Evolutionary conservation across 441 rosid species (phyloP), one percentile per base, ranked within the genome.

Genomic region (Populus hybrid): DNA sequence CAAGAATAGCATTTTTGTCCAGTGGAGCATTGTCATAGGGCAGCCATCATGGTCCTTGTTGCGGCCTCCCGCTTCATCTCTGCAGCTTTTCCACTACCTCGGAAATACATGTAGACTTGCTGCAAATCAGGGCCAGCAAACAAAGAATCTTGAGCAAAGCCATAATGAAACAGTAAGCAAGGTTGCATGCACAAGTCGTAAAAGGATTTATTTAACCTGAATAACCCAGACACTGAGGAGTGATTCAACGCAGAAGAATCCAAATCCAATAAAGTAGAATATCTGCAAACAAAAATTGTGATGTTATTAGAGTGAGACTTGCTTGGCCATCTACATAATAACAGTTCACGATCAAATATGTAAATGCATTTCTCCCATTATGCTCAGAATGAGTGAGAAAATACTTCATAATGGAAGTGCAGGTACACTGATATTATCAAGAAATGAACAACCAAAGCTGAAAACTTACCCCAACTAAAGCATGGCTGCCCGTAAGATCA

Each of bases 71-170:
- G 91, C 85, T 90, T 94, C 82, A 94, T 89, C 89, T 90, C 89
- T 68, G 97, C 94, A 61, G 97, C 97, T 87, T 94, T 94, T 68
- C 98, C 98, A 75, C 97, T 91, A 74, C 98, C 98, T 79, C 98
- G 87, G 90, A 97, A 97, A 79, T 97, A 97, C 91, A 94, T 94
- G 88, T 97, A 97, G 71, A 94, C 92, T 94, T 97, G 97, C 99
- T 94, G 98, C 84, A 87, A 63, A 78, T 64, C 79, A 23, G 26
- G 56, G 74, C 23, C 59, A 63, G 9, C 40, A 80, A 78, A 76
- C 29, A 9, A 7, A 40, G 12, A 20, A 66, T 9, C 56, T 72
- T 40, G 68, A 36, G 71, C 21, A 29, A 35, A 61, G 36, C 31
- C 11, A 29, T 9, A 33, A 63, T 18, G 18, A 59, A 71, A 70